phyloP scores from a whole-genome alignment of 208 protist species.

The Acanthamoeba divionensis region DNA sequence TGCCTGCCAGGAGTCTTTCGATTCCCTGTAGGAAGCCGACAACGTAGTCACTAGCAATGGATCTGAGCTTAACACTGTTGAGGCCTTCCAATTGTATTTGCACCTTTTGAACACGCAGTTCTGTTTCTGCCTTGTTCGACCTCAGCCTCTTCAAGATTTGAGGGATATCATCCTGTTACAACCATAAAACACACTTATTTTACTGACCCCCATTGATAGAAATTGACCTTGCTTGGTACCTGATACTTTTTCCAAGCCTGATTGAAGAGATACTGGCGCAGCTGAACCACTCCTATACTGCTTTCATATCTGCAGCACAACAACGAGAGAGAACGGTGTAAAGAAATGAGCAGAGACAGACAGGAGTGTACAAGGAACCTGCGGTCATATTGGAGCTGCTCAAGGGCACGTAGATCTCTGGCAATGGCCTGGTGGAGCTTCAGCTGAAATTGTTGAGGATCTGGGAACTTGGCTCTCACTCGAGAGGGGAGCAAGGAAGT shows the following conservation, averaged over 20 bases:
- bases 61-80: slow-evolving; percentile 32
- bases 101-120: background rate
- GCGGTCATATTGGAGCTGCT: slow-evolving; percentile 69
- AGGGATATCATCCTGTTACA: slow-evolving; percentile 54
- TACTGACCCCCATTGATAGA: no score
- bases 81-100: slow-evolving; percentile 7
- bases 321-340: no score
- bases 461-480: background rate
- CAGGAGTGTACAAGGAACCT: background rate
- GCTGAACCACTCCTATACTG: slow-evolving; percentile 45
- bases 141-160: slow-evolving; percentile 64
- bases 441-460: slow-evolving; percentile 24
- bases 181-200: no score
- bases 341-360: no score
- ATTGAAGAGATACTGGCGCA: slow-evolving; percentile 56
- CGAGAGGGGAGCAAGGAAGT: slow-evolving; percentile 43
- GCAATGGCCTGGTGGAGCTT: slow-evolving; percentile 54
- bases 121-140: slow-evolving; percentile 39
- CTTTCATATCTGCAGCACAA: no score
- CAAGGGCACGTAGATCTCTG: slow-evolving; percentile 44
- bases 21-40: slow-evolving; percentile 68
- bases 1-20: slow-evolving; percentile 64
- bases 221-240: no score
- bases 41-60: slow-evolving; percentile 65
- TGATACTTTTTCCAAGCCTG: slow-evolving; percentile 64